Percentiles rank a stretch among this genome's conserved stretches.
Conservation (phyloP, 1,284 basidiomycete species). For the Tausonia pullulans region DNA sequence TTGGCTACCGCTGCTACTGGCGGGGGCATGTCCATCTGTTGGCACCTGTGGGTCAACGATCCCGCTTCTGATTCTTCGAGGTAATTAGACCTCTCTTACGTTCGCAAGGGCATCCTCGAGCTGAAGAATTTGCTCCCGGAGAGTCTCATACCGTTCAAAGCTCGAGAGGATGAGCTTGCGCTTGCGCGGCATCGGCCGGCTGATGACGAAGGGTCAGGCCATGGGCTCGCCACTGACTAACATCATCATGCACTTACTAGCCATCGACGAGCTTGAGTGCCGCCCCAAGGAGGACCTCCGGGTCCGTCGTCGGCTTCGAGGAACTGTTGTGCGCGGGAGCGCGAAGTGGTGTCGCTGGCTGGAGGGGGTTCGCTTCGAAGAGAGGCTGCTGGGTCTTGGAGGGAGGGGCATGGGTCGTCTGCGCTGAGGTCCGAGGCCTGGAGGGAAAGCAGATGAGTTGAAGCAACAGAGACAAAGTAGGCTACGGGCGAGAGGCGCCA, state of each 20-base stretch:
- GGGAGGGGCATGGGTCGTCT: constrained; percentile 7
- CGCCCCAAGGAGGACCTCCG: constrained; percentile 5
- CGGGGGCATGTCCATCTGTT: too few species aligned
- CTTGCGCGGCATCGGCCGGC: constrained; percentile 13
- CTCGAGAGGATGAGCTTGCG: background rate
- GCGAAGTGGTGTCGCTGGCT: constrained; percentile 6
- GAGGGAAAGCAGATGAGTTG: background rate
- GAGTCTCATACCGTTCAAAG: constrained; percentile 1
- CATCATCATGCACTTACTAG: constrained; percentile 1
- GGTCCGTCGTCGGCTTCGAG: background rate
- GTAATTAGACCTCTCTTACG: too few species aligned
- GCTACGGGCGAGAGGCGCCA: too few species aligned
- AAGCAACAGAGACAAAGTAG: too few species aligned
- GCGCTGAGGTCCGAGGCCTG: constrained; percentile 1
- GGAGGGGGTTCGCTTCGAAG: constrained; percentile 9
- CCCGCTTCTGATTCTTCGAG: too few species aligned
- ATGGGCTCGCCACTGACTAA: background rate
- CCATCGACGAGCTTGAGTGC: constrained; percentile 13
- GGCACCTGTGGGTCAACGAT: too few species aligned
- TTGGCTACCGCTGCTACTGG: too few species aligned
- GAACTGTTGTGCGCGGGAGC: background rate
- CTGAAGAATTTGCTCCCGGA: constrained; percentile 2
- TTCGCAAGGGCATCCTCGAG: constrained; percentile 6
- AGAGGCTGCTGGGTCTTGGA: constrained; percentile 6
- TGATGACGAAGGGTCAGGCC: background rate